phyloP scores from a whole-genome alignment of 306 rosid genomes.

The Vigna trinervia region DNA sequence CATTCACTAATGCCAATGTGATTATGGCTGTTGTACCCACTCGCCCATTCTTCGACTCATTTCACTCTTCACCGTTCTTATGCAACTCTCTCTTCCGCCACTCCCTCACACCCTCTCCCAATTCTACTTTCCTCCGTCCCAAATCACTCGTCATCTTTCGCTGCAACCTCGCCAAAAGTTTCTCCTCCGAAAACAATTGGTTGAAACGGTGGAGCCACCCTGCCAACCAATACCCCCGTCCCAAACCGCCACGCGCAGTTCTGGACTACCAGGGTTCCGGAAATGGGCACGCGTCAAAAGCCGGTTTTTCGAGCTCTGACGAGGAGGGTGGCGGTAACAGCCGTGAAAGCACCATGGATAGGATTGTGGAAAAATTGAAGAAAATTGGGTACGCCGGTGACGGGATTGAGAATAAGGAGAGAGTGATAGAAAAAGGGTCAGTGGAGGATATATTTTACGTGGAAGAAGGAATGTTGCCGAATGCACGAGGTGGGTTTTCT shows the following conservation, averaged over 20 bases:
- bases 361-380: slow-evolving; percentile 84
- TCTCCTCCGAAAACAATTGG: slow-evolving; percentile 61
- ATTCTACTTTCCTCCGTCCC: slow-evolving; percentile 37
- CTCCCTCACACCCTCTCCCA: slow-evolving; percentile 43
- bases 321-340: slow-evolving; percentile 49
- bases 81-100: slow-evolving; percentile 29
- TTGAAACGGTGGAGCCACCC: slow-evolving; percentile 69
- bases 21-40: slow-evolving; percentile 73
- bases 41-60: slow-evolving; percentile 80
- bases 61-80: slow-evolving; percentile 61
- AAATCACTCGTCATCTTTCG: slow-evolving; percentile 43
- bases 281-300: slow-evolving; percentile 53
- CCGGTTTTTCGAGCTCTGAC: slow-evolving; percentile 44
- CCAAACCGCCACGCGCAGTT: slow-evolving; percentile 60
- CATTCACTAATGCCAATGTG: slow-evolving; percentile 14
- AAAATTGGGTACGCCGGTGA: slow-evolving; percentile 75
- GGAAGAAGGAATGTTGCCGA: slow-evolving; percentile 93
- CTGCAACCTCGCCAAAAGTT: slow-evolving; percentile 29
- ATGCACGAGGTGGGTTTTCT: slow-evolving; percentile 80
- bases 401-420: slow-evolving; percentile 51
- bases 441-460: slow-evolving; percentile 86
- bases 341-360: slow-evolving; percentile 78
- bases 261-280: slow-evolving; percentile 58
- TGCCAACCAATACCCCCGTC: slow-evolving; percentile 47
- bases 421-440: slow-evolving; percentile 80